A percentile compares a stretch with the other conserved stretches of the same genome.
Evolutionary conservation across 176 grass and related monocot species (phyloP).

Genomic region (Elaeis guineensis): DNA sequence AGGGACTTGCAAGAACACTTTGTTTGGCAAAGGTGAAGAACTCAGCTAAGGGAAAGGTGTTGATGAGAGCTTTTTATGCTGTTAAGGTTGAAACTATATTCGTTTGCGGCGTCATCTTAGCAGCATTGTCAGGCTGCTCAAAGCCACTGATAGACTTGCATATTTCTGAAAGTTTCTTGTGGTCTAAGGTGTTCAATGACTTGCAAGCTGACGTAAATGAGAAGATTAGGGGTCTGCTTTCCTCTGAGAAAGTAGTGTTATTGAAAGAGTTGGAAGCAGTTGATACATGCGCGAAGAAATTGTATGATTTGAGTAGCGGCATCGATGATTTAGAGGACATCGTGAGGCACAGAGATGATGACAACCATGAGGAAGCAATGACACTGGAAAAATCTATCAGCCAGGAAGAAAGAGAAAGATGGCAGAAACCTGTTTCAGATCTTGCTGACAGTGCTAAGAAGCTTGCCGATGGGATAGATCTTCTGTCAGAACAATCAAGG

Average conservation of each 20-base stretch:
- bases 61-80: conserved; percentile 66
- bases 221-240: conserved; percentile 29
- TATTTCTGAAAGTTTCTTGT: conserved; percentile 59
- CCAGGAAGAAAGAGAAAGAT: conserved; percentile 15
- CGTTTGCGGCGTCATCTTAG: conserved; percentile 40
- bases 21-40: conserved; percentile 54
- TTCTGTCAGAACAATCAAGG: conserved; percentile 38
- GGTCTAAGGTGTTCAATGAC: conserved; percentile 54
- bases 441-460: conserved; percentile 25
- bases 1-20: conserved; percentile 54
- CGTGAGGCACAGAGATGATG: background rate
- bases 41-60: conserved; percentile 66
- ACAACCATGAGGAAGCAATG: conserved; percentile 20
- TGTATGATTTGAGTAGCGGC: conserved; percentile 28
- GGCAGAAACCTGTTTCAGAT: conserved; percentile 33
- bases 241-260: conserved; percentile 15
- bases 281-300: conserved; percentile 31
- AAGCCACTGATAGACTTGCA: conserved; percentile 44
- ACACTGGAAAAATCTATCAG: conserved; percentile 1
- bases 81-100: conserved; percentile 55
- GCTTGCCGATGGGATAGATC: conserved; percentile 39
- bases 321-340: background rate
- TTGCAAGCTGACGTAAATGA: conserved; percentile 42
- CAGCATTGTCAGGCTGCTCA: conserved; percentile 37
- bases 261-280: conserved; percentile 66